A percentile compares a stretch with the other conserved stretches of the same genome.
These are phyloP conservation scores for Erythrobasidium hasegawianum DNA, from an alignment of 1,284 basidiomycete genomes.

Conservation along the genomic window DNA sequence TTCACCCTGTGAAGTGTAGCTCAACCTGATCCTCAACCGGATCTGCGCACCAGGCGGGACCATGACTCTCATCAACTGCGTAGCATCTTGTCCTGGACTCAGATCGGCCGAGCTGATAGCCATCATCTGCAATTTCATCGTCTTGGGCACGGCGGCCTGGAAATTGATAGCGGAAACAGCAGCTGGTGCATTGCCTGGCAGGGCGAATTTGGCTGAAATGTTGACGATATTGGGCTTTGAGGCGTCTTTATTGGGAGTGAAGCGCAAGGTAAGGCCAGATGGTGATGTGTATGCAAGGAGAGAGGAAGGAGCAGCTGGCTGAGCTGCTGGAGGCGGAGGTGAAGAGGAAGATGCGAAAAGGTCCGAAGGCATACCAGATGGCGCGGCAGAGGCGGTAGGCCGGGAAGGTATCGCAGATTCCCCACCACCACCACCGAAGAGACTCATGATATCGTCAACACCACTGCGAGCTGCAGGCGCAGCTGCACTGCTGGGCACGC, in stretches of 20 bases:
- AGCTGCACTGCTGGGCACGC: conserved; percentile 44
- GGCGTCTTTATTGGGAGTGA: conserved; percentile 78
- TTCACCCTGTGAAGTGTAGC: conserved; percentile 66
- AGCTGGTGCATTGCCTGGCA: conserved; percentile 55
- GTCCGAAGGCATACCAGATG: conserved; percentile 42
- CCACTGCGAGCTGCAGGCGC: conserved; percentile 51
- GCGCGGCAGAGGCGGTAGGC: conserved; percentile 16
- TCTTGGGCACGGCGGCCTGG: conserved; percentile 98
- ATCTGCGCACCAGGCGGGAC: conserved; percentile 79
- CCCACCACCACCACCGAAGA: conserved; percentile 60
- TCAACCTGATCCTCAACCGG: conserved; percentile 78
- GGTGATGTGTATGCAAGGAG: conserved; percentile 50
- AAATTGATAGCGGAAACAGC: conserved; percentile 70
- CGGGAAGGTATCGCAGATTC: conserved; percentile 29
- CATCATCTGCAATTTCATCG: conserved; percentile 96
- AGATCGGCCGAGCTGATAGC: conserved; percentile 87
- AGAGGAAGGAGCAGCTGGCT: conserved; percentile 40
- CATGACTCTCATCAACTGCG: conserved; percentile 89
- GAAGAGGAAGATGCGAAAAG: conserved; percentile 43
- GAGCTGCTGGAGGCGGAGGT: conserved; percentile 47
- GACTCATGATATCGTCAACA: conserved; percentile 84
- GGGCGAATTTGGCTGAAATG: conserved; percentile 81
- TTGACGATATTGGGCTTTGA: conserved; percentile 80
- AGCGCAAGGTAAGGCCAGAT: conserved; percentile 74
- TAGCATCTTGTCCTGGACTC: conserved; percentile 73